A percentile compares a stretch with the other conserved stretches of the same genome.
phyloP scores from a whole-genome alignment of 2,329 filamentous ascomycete species.

The Aspergillus neoniger region DNA sequence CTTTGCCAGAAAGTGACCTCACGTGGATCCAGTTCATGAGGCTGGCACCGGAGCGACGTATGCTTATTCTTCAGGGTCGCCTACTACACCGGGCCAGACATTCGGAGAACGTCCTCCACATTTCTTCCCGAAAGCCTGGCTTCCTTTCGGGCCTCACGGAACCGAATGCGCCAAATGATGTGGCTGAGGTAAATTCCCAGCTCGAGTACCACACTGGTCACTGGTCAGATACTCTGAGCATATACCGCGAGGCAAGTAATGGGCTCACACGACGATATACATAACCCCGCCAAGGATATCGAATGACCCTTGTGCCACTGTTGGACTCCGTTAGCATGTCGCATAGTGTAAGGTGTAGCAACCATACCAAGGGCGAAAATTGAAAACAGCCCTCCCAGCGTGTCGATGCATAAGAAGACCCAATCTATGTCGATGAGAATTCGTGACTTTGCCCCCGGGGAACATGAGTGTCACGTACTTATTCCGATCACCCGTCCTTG shows the following conservation, averaged over 20 bases:
- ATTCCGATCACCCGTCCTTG: background rate
- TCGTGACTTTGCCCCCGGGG: fast-evolving
- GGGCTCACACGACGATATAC: background rate
- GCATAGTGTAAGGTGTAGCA: fast-evolving
- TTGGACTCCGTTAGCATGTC: background rate
- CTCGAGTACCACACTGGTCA: background rate
- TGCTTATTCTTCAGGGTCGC: slow-evolving; percentile 7
- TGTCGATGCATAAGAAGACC: background rate
- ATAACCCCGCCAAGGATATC: background rate
- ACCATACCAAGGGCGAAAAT: background rate
- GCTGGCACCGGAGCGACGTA: slow-evolving; percentile 1
- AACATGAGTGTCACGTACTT: background rate
- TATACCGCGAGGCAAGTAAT: background rate
- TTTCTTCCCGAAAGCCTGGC: background rate
- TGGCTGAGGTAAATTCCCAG: background rate
- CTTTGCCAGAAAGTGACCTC: background rate
- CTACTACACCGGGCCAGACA: slow-evolving; percentile 6
- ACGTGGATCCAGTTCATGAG: slow-evolving; percentile 23
- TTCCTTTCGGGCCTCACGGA: background rate
- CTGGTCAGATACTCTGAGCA: background rate
- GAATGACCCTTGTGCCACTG: background rate
- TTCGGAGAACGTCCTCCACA: background rate
- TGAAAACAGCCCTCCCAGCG: background rate
- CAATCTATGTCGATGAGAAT: background rate
- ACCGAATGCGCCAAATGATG: background rate